phyloP scores from a whole-genome alignment of 495 filamentous ascomycete species.

The Hypoxylon lenormandii region DNA sequence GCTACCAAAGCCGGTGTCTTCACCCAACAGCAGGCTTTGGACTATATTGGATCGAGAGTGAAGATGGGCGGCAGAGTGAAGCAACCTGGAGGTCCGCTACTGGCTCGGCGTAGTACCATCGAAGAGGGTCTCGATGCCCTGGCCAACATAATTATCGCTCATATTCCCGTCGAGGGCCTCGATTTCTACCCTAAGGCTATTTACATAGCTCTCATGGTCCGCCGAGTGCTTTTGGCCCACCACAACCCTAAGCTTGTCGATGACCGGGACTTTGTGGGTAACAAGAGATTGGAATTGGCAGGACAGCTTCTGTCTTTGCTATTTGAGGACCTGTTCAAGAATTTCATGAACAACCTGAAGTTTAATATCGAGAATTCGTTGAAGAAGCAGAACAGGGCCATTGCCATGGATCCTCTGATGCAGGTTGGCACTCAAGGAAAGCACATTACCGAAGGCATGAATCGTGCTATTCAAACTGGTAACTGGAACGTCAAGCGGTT shows the following conservation, averaged over 20 bases:
- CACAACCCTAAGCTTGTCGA: constrained; percentile 89
- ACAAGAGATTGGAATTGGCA: constrained; percentile 93
- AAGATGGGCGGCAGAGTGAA: constrained; percentile 80
- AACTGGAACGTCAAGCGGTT: constrained; percentile 98
- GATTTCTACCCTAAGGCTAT: constrained; percentile 95
- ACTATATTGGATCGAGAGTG: constrained; percentile 85
- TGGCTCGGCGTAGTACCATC: constrained; percentile 72
- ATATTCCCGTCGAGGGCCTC: constrained; percentile 86
- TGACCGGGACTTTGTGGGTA: constrained; percentile 96
- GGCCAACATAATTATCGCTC: constrained; percentile 88
- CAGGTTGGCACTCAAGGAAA: constrained; percentile 80
- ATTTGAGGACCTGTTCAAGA: constrained; percentile 97
- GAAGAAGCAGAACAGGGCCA: constrained; percentile 85
- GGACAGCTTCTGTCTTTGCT: constrained; percentile 94
- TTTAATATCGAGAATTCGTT: constrained; percentile 91
- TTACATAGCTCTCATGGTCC: constrained; percentile 95
- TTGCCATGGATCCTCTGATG: constrained; percentile 84
- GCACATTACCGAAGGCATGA: constrained; percentile 88
- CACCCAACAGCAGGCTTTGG: constrained; percentile 93
- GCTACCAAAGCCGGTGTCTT: constrained; percentile 80
- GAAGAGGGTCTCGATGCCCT: constrained; percentile 93
- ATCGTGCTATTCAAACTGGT: constrained; percentile 91
- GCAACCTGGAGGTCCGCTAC: constrained; percentile 50
- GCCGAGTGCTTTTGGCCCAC: constrained; percentile 90
- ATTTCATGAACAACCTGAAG: constrained; percentile 87